These are phyloP conservation scores for Chernovozyma aurita DNA, from an alignment of 1,139 yeast species.

Conservation along the genomic window DNA sequence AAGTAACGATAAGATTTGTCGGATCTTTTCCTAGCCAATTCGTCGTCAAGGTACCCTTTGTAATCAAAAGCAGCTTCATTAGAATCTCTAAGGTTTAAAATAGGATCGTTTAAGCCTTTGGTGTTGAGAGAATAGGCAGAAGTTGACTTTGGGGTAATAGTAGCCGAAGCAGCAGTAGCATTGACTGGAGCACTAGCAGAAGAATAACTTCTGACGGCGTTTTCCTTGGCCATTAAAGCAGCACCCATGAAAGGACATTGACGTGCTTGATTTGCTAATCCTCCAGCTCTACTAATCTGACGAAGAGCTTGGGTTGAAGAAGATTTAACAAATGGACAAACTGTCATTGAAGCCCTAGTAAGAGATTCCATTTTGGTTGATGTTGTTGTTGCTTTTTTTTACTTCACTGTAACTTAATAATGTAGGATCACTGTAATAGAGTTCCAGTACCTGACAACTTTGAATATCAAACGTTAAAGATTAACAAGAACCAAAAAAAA, in stretches of 20 bases:
- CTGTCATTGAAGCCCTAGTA: slow-evolving; percentile 70
- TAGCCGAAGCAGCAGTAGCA: slow-evolving; percentile 44
- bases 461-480: too few species aligned
- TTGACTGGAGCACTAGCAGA: slow-evolving; percentile 48
- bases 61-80: slow-evolving; percentile 58
- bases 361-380: slow-evolving; percentile 79
- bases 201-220: slow-evolving; percentile 43
- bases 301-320: slow-evolving; percentile 61
- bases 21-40: slow-evolving; percentile 65
- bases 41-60: slow-evolving; percentile 56
- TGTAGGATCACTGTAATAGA: too few species aligned
- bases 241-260: slow-evolving; percentile 87
- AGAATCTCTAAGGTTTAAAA: slow-evolving; percentile 21
- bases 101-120: slow-evolving; percentile 22
- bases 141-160: slow-evolving; percentile 21
- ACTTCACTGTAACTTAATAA: too few species aligned
- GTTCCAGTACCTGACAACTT: too few species aligned
- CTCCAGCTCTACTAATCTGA: slow-evolving; percentile 37
- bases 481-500: too few species aligned
- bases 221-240: slow-evolving; percentile 47
- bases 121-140: slow-evolving; percentile 25
- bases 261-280: slow-evolving; percentile 59
- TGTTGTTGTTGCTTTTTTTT: too few species aligned
- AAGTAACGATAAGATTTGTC: slow-evolving; percentile 94
- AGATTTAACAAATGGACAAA: slow-evolving; percentile 83